Base-by-base conservation (phyloP, 768 basidiomycete genomes). In the Hysterangium stoloniferum region DNA sequence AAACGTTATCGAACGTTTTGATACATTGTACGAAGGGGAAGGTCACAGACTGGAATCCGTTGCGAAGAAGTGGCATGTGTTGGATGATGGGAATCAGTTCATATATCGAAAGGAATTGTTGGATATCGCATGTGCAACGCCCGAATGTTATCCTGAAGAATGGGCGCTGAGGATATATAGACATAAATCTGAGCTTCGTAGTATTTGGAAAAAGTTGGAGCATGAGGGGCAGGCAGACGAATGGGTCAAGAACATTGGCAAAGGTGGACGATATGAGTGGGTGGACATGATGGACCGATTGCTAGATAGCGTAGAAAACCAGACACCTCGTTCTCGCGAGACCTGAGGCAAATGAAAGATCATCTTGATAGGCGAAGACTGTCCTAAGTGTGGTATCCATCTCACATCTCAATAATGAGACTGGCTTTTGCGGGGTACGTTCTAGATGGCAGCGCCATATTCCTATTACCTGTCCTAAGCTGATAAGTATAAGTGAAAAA, bases 161-260 rank as follows among this genome's bases (percentile, higher is more conserved):
- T 88, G 86, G 87, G 75, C 77, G 55, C 67, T 72, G 54, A 75
- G 78, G 54, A 66, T 78, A 57, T 86, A 79, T 54, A 53, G 54
- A 22, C 66, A 68, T 28, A 83, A 72, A 58, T 58, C 51, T 15
- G 45, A 73, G 7, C 53, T 90, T 52, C 68, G 82, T 45, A 56
- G 56, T 13, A 72, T 71, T 19, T 89, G 86, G 87, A 65, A 68
- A 40, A 72, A 69, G 13, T 56, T 87, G 41, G 80, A 81, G 61
- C 66, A 60, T 48, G 66, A 59, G 4, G 81, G 82, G 0, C 74
- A 81, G 50, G 81, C 78, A 2, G 72, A 72, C 31, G 66, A 68
- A 15, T 85, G 80, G 80, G 69, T 85, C 20, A 66, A 65, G 46
- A 82, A 74, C 1, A 77, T 87, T n/a, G 85, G 86, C 1, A 62